phyloP scores from a whole-genome alignment of 306 rosid species.

The Abrus precatorius region DNA sequence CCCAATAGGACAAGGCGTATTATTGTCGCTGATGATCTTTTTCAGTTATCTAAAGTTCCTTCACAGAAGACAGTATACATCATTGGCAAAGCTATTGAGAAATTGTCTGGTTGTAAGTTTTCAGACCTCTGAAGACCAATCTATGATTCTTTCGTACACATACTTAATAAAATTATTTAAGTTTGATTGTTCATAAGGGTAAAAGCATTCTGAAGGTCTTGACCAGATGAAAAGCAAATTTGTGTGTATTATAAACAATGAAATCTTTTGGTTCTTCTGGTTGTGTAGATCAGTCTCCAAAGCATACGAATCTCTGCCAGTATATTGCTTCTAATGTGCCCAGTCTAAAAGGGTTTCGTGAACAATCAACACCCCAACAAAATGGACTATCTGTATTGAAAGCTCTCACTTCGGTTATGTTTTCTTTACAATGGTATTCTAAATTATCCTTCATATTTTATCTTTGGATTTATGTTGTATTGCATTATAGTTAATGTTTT shows the following conservation, averaged over 20 bases:
- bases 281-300: constrained; percentile 76
- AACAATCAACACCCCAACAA: constrained; percentile 57
- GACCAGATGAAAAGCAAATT: constrained; percentile 28
- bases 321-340: constrained; percentile 77
- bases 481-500: constrained; percentile 9
- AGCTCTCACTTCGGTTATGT: constrained; percentile 78
- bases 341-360: constrained; percentile 65
- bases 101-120: constrained; percentile 84
- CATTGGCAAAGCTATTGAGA: constrained; percentile 67
- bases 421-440: constrained; percentile 79
- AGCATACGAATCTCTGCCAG: constrained; percentile 71
- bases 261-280: constrained; percentile 52
- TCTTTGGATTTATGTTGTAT: constrained; percentile 12
- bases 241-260: constrained; percentile 22
- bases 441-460: constrained; percentile 20
- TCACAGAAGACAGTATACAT: constrained; percentile 62
- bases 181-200: background rate
- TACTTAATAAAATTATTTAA: background rate
- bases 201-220: background rate
- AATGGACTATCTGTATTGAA: constrained; percentile 69
- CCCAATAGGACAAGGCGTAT: constrained; percentile 69
- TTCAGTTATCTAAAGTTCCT: constrained; percentile 76
- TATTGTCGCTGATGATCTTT: constrained; percentile 86
- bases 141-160: background rate
- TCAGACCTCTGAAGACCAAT: constrained; percentile 33